Evolutionary conservation across 2,329 filamentous ascomycete species (phyloP).

Genomic region (Sporothrix curviconia): DNA sequence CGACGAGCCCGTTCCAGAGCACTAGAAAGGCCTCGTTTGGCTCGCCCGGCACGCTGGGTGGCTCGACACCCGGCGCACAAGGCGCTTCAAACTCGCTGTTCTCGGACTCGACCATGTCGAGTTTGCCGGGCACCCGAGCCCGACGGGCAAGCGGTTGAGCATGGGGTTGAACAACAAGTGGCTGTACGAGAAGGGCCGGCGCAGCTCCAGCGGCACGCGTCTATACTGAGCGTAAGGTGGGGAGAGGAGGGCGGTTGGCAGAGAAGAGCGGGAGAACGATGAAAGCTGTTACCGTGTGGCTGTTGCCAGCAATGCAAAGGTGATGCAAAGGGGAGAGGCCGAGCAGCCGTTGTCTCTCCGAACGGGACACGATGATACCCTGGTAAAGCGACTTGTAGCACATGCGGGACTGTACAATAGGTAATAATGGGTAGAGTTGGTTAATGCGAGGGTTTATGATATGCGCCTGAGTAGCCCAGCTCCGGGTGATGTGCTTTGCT

Average conservation of each 20-base stretch:
- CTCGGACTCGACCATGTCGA: conserved; percentile 34
- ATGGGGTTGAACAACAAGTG: conserved; percentile 86
- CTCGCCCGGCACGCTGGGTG: conserved; percentile 46
- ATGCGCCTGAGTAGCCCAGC: no score
- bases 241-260: neutral
- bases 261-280: neutral
- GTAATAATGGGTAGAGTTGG: conserved; percentile 1
- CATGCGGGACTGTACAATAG: neutral
- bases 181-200: conserved; percentile 78
- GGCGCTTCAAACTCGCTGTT: conserved; percentile 40
- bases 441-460: neutral
- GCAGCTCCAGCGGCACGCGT: conserved; percentile 37
- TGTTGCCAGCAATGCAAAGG: neutral
- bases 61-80: conserved; percentile 29
- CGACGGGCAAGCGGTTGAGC: conserved; percentile 61
- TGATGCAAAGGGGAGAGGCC: neutral
- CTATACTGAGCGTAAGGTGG: conserved; percentile 7
- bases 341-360: neutral
- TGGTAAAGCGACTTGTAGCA: neutral
- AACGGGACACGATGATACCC: conserved; percentile 11
- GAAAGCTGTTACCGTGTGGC: neutral
- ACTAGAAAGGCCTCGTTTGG: conserved; percentile 58
- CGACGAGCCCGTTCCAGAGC: conserved; percentile 22
- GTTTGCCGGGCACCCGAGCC: conserved; percentile 60
- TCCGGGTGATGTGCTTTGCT: no score